Evolutionary conservation across 2,329 filamentous ascomycete genomes (phyloP), one percentile per base, ranked within the genome.

Genomic region (Basipetospora chlamydospora): DNA sequence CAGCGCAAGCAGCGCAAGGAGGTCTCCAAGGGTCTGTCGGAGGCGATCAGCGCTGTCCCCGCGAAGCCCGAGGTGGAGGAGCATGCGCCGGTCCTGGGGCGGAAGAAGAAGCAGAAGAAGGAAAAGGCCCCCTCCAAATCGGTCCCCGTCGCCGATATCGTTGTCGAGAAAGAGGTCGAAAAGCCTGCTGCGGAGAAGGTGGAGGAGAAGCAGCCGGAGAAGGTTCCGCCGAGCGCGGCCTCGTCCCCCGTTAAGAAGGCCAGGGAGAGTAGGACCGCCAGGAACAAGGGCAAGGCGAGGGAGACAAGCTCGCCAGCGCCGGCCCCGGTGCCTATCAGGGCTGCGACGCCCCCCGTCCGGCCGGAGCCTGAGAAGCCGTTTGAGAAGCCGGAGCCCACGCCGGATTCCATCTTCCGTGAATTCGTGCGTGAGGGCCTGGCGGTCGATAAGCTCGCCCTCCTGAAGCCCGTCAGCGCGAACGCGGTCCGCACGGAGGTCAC

Each of bases 81-180:
- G 44, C 69, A 73, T 44, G 83, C 75, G 6, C 83, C 84, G 0
- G 80, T 92, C 28, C 54, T 85, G 33, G 80, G 80, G 23, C 73
- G 83, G 36, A 86, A 86, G 64, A 88, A 85, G 64, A 90, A 88
- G 59, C 73, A 82, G 52, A 86, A 82, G 64, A 88, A 85, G 57
- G 75, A 80, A 47, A 77, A 73, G 47, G 37, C 46, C 1, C 41
- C 44, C 31, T 38, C 41, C 15, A 40, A 40, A 20, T 37, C 6
- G 31, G 31, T 23, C 9, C n/a, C n/a, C n/a, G 28, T 9, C 10
- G 4, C 9, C 28, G 9, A 5, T 7, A 16, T 17, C 6, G 20
- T 13, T n/a, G 10, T 11, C 1, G 28, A 30, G 74, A 80, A 47
- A 77, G 73, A 47, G 53, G 54, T 31, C 35, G 10, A 31, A 34